phyloP scores from a whole-genome alignment of 2,329 filamentous ascomycete species.

The Talaromyces rugulosus region DNA sequence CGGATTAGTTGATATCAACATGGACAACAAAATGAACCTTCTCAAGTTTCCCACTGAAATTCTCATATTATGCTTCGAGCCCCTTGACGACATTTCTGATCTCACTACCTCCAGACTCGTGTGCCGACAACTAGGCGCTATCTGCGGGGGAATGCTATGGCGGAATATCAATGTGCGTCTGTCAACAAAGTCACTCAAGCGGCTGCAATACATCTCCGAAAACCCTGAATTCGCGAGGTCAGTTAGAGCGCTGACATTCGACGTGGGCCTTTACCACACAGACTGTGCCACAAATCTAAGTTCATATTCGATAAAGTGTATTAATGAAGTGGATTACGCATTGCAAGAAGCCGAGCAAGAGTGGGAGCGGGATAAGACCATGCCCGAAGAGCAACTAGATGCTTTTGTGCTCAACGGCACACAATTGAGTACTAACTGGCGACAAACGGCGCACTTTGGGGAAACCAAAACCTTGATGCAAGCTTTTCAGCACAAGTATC shows the following conservation, averaged over 20 bases:
- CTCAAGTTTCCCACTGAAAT: background rate
- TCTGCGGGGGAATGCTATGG: background rate
- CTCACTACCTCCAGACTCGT: background rate
- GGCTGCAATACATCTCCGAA: background rate
- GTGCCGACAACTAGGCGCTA: background rate
- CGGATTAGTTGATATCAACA: too few species aligned
- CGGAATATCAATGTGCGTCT: background rate
- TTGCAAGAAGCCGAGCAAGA: background rate
- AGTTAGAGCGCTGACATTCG: background rate
- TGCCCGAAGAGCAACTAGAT: background rate
- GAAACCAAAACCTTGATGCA: background rate
- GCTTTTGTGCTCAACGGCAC: background rate
- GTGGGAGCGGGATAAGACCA: background rate
- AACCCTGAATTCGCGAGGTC: background rate
- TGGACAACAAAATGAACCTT: background rate
- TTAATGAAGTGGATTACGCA: background rate
- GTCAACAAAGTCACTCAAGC: background rate
- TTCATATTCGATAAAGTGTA: background rate
- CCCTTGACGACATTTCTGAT: background rate
- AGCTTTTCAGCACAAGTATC: background rate
- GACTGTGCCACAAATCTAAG: background rate
- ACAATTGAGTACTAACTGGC: too few species aligned
- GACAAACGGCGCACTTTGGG: background rate
- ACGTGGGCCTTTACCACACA: background rate
- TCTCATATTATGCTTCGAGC: background rate